Evolutionary conservation across 2,329 filamentous ascomycete species (phyloP).

Genomic region (Exophiala sp.): DNA sequence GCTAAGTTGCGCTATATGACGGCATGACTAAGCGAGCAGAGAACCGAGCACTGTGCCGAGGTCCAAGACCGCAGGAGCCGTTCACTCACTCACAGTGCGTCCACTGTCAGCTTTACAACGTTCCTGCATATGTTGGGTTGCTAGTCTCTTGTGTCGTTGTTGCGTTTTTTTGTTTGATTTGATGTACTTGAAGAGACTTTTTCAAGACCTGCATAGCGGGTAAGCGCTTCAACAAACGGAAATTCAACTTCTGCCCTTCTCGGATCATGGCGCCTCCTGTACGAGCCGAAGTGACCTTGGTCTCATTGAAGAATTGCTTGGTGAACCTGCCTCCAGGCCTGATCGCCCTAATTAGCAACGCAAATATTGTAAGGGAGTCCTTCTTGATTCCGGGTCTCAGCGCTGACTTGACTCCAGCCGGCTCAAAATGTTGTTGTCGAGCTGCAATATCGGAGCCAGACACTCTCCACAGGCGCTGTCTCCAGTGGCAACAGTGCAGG

Average conservation of each 20-base stretch:
- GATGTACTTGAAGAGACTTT: too few relatives aligned
- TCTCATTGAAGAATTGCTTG: constrained; percentile 88
- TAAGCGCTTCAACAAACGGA: too few relatives aligned
- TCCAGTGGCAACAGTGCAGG: constrained; percentile 46
- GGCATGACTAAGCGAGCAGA: too few relatives aligned
- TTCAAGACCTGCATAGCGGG: too few relatives aligned
- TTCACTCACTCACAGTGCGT: too few relatives aligned
- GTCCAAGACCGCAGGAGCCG: too few relatives aligned
- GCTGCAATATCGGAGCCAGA: constrained; percentile 67
- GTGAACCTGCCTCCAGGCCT: constrained; percentile 86
- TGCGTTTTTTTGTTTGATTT: too few relatives aligned
- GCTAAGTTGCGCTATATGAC: too few relatives aligned
- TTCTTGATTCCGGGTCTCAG: constrained; percentile 3
- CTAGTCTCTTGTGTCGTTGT: too few relatives aligned
- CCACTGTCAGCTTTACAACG: too few relatives aligned
- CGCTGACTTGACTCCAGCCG: constrained; percentile 35
- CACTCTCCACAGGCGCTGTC: constrained; percentile 46
- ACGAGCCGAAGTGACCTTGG: constrained; percentile 77
- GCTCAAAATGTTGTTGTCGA: constrained; percentile 97
- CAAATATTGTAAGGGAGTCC: constrained; percentile 70
- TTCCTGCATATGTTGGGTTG: too few relatives aligned
- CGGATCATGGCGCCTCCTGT: constrained; percentile 45
- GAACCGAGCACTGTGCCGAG: too few relatives aligned
- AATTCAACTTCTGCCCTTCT: background rate
- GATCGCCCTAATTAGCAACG: constrained; percentile 78